Evolutionary conservation across 768 basidiomycete genomes (phyloP).

Genomic region (Galerina sulciceps): DNA sequence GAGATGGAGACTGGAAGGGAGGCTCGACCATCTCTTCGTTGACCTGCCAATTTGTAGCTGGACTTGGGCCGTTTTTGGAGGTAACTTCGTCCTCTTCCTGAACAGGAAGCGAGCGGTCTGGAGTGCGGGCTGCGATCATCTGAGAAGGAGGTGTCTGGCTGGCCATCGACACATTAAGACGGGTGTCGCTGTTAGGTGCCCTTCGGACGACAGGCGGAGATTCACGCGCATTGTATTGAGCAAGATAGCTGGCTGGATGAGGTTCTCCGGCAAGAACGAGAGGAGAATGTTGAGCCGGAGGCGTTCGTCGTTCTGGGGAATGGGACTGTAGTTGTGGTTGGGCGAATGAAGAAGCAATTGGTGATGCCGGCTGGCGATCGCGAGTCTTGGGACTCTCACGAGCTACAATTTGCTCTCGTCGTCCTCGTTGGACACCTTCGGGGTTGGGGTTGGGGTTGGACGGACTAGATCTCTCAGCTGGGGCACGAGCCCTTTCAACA

Average conservation of each 20-base stretch:
- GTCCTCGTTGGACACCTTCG: constrained; percentile 41
- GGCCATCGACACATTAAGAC: constrained; percentile 37
- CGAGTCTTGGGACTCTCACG: constrained; percentile 51
- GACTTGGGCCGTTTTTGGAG: constrained; percentile 33
- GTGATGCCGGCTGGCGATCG: constrained; percentile 48
- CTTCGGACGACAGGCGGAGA: constrained; percentile 38
- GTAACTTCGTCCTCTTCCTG: constrained; percentile 74
- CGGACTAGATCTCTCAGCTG: constrained; percentile 56
- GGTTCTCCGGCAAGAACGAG: constrained; percentile 51
- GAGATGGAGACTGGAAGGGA: constrained; percentile 42
- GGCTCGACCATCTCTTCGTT: constrained; percentile 36
- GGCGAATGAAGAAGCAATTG: constrained; percentile 34
- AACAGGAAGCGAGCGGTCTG: constrained; percentile 75
- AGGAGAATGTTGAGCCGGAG: constrained; percentile 54
- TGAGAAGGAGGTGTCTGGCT: constrained; percentile 63
- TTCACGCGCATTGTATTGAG: constrained; percentile 53
- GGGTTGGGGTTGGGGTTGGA: constrained; percentile 58
- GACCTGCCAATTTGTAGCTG: constrained; percentile 36
- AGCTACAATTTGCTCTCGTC: constrained; percentile 44
- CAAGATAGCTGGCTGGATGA: constrained; percentile 41
- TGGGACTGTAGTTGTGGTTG: constrained; percentile 41
- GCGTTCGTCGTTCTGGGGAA: constrained; percentile 57
- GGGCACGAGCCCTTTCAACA: constrained; percentile 57
- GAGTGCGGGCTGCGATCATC: constrained; percentile 55
- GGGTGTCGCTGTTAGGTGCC: constrained; percentile 29